Percentiles rank a stretch among this genome's conserved stretches.
Conservation (phyloP, 805 yeast genomes). For the Debaryomyces prosopidis region DNA sequence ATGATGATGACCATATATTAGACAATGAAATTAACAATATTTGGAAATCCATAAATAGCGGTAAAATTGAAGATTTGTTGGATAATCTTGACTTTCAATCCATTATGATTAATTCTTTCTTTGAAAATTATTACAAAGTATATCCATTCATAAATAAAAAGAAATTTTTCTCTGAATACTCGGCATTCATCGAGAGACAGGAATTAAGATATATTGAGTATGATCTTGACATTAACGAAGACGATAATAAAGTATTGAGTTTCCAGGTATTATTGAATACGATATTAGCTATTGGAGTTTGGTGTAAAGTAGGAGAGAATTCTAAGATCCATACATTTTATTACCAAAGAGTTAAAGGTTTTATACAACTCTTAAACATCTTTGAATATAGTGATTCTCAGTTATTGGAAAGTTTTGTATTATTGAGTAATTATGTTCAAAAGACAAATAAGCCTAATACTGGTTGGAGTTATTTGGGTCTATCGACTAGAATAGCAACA, state of each 20-base stretch:
- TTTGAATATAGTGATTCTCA: constrained; percentile 20
- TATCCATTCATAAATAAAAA: constrained; percentile 20
- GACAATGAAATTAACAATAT: constrained; percentile 17
- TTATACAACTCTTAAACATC: constrained; percentile 13
- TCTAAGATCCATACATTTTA: constrained; percentile 17
- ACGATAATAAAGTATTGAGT: constrained; percentile 12
- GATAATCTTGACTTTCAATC: constrained; percentile 14
- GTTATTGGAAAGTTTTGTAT: constrained; percentile 18
- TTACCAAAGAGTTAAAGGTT: constrained; percentile 15
- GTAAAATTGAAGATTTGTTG: constrained; percentile 17
- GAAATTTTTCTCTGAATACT: constrained; percentile 13
- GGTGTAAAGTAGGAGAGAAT: constrained; percentile 22
- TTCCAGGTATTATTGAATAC: constrained; percentile 18
- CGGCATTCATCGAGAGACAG: constrained; percentile 5
- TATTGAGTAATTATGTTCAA: constrained; percentile 19
- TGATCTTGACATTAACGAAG: constrained; percentile 4
- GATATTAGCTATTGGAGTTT: constrained; percentile 18
- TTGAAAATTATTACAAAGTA: constrained; percentile 17
- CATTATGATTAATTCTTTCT: constrained; percentile 13
- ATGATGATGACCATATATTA: constrained; percentile 15
- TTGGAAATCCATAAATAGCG: constrained; percentile 15
- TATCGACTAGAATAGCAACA: constrained; percentile 19
- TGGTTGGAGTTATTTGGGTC: constrained; percentile 20
- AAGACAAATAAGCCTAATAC: constrained; percentile 19
- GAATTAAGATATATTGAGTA: neutral